phyloP scores from a whole-genome alignment of 2,329 filamentous ascomycete species.

The Trichoderma sp. region DNA sequence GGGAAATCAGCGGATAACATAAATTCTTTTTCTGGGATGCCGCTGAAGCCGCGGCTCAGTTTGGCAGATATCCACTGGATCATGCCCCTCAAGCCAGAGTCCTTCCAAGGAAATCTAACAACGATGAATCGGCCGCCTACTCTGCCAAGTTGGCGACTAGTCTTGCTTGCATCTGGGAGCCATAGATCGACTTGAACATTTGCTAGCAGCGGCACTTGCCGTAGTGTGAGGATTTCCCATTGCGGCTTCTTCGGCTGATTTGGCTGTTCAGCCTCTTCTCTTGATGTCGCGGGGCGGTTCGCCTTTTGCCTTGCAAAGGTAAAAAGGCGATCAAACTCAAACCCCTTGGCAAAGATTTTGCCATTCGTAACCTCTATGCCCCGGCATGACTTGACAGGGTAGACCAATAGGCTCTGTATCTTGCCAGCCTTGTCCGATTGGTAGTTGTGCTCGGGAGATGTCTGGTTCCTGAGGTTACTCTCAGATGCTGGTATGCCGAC shows the following conservation, averaged over 20 bases:
- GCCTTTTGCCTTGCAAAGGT: constrained; percentile 68
- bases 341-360: constrained; percentile 67
- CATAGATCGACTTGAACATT: constrained; percentile 70
- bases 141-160: constrained; percentile 54
- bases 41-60: constrained; percentile 52
- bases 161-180: constrained; percentile 66
- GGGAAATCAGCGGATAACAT: constrained; percentile 68
- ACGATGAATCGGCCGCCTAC: constrained; percentile 64
- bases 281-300: constrained; percentile 39
- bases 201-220: constrained; percentile 71
- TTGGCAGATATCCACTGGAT: constrained; percentile 54
- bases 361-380: constrained; percentile 72
- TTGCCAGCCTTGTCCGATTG: constrained; percentile 33
- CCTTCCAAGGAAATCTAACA: constrained; percentile 66
- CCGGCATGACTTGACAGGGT: constrained; percentile 81
- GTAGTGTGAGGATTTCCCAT: constrained; percentile 74
- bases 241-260: constrained; percentile 32
- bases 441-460: constrained; percentile 32
- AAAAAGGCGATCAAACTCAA: constrained; percentile 82
- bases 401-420: constrained; percentile 71
- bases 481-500: constrained; percentile 47
- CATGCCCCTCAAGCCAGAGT: constrained; percentile 53
- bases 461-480: constrained; percentile 44
- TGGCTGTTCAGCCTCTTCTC: constrained; percentile 39
- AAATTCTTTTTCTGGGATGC: constrained; percentile 65